A percentile compares a stretch with the other conserved stretches of the same genome.
Evolutionary conservation across 2,329 filamentous ascomycete species (phyloP).

Genomic region (Cordyceps pruinosa): DNA sequence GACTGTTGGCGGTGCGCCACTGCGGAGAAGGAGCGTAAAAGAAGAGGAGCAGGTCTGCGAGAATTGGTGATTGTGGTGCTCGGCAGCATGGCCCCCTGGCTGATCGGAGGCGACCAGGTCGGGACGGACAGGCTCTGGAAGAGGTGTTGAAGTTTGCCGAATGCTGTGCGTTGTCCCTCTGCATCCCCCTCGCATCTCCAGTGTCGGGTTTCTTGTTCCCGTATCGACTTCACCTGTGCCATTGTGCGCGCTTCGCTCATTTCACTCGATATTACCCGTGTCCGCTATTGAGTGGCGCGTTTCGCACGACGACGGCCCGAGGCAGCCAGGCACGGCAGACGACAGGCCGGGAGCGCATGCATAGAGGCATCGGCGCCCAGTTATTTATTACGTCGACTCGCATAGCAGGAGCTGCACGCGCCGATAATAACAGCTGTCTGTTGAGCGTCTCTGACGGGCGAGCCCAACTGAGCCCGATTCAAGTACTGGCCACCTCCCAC

Average conservation of each 20-base stretch:
- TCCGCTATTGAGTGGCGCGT: neutral
- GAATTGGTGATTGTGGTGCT: slow-evolving; percentile 5
- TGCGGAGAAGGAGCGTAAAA: slow-evolving; percentile 9
- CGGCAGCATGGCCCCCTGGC: slow-evolving; percentile 7
- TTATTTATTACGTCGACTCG: slow-evolving; percentile 6
- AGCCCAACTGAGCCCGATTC: slow-evolving; percentile 4
- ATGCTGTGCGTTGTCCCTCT: neutral
- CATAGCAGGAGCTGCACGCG: neutral
- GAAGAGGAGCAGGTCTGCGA: slow-evolving; percentile 1
- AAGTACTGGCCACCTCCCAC: neutral
- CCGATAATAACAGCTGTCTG: neutral
- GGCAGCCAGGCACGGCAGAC: neutral
- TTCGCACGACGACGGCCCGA: neutral
- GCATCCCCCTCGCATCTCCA: neutral
- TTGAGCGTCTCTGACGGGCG: neutral
- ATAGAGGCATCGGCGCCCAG: neutral
- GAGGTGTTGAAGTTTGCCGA: slow-evolving; percentile 1
- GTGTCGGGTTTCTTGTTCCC: neutral
- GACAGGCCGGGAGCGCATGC: neutral
- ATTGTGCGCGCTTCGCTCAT: neutral
- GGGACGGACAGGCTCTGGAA: neutral
- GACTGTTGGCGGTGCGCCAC: slow-evolving; percentile 3
- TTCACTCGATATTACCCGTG: neutral
- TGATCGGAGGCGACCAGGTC: slow-evolving; percentile 1
- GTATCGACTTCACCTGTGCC: neutral